Base-by-base conservation (phyloP, 208 protist species). In the Trypanosoma melophagium region DNA sequence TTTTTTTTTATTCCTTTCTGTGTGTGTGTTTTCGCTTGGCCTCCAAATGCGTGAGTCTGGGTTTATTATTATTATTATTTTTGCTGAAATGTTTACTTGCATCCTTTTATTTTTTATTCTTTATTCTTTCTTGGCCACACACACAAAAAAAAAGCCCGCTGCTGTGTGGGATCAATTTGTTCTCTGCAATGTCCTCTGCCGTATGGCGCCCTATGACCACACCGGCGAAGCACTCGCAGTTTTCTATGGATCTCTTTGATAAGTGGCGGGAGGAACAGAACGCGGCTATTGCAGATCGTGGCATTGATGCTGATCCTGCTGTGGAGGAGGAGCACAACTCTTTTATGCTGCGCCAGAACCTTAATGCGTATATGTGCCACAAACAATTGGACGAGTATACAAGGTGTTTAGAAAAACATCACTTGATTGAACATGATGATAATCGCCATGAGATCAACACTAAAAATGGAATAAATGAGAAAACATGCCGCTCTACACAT, bases 351-450 rank as follows among this genome's bases (percentile, higher is more conserved):
- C 81, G 82, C 0, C 86, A 90, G 60, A 92, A 92, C 66, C 72
- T 95, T 35, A 92, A 92, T 59, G 84, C 84, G 17, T 92, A 92
- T 66, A 64, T 92, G 3, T 95, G 89, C 74, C 72, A 91, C 69
- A 84, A 78, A 49, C 71, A 89, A 60, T 71, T 95, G 22, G 89
- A 95, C 67, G 54, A 66, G 17, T 95, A 95, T 74, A 91, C 80
- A 4, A 13, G 69, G 3, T 95, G 89, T 60, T 74, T 95, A 0
- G 63, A 81, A 19, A 81, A 86, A 17, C 85, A 92, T 64, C 64
- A 81, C 38, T 62, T 94, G 16, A 83, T 90, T 35, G 61, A 64
- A 1, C 72, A 76, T 42, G 42, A 55, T 21, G 79, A 78, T 7
- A 69, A 69, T 24, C 40, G 56, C 13, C 60, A 71, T 57, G 89